Evolutionary conservation across 2,329 filamentous ascomycete genomes (phyloP).

Genomic region (Colletotrichum orbiculare): DNA sequence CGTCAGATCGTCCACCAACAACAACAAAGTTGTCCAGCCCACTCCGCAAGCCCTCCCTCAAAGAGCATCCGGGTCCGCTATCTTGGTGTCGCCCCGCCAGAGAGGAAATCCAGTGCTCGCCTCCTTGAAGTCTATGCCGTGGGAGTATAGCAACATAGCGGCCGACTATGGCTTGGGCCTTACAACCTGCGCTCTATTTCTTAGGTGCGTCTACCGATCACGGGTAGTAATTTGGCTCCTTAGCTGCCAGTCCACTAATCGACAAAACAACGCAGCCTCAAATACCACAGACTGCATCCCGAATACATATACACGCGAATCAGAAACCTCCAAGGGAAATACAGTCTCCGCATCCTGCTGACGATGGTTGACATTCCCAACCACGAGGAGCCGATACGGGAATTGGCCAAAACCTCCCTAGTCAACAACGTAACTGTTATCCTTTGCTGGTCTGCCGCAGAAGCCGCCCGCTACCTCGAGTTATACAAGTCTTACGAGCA

Average conservation of each 20-base stretch:
- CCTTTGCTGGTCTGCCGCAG: slow-evolving; percentile 92
- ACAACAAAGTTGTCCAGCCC: slow-evolving; percentile 79
- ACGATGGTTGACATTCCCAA: slow-evolving; percentile 96
- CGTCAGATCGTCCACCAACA: slow-evolving; percentile 48
- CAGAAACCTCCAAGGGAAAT: slow-evolving; percentile 83
- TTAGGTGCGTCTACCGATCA: slow-evolving; percentile 62
- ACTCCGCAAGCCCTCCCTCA: slow-evolving; percentile 86
- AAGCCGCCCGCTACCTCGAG: slow-evolving; percentile 93
- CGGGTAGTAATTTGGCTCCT: no score
- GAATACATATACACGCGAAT: slow-evolving; percentile 98
- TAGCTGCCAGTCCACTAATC: neutral
- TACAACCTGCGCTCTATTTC: slow-evolving; percentile 91
- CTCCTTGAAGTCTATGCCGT: slow-evolving; percentile 82
- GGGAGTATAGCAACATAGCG: slow-evolving; percentile 98
- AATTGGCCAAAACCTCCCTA: slow-evolving; percentile 90
- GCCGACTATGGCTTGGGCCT: slow-evolving; percentile 90
- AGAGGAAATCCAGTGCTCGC: slow-evolving; percentile 95
- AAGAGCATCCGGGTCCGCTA: slow-evolving; percentile 74
- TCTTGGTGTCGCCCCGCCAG: slow-evolving; percentile 90
- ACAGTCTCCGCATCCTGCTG: slow-evolving; percentile 86
- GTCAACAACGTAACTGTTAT: slow-evolving; percentile 94
- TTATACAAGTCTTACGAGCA: slow-evolving; percentile 96
- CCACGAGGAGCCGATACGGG: slow-evolving; percentile 89
- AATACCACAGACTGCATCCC: slow-evolving; percentile 96
- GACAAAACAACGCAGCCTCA: slow-evolving; percentile 65